phyloP scores from a whole-genome alignment of 2,329 filamentous ascomycete genomes.

The Lizonia empirigonia region DNA sequence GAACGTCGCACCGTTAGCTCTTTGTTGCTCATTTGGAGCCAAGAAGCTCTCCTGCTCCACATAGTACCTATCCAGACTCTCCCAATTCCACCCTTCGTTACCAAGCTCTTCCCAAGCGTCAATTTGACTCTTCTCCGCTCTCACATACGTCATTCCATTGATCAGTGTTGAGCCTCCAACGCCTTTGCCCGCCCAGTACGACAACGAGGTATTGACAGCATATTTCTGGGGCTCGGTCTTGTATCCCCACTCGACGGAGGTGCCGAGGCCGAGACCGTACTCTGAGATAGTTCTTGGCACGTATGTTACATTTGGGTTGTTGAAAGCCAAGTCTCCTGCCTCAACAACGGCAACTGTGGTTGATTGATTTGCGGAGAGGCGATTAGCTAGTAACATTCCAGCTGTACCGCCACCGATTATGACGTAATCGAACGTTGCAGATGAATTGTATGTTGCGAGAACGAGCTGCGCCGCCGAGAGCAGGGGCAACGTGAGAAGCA shows the following conservation, averaged over 20 bases:
- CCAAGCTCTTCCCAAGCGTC: conserved; percentile 43
- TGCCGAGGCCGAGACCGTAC: conserved; percentile 33
- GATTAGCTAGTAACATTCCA: conserved; percentile 41
- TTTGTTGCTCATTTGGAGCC: conserved; percentile 23
- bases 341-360: conserved; percentile 40
- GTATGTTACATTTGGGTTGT: conserved; percentile 40
- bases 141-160: conserved; percentile 50
- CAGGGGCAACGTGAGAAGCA: neutral
- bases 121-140: conserved; percentile 42
- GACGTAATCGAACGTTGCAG: conserved; percentile 38
- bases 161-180: conserved; percentile 52
- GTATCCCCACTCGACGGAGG: conserved; percentile 51
- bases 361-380: conserved; percentile 30
- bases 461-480: conserved; percentile 5
- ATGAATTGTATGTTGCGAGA: conserved; percentile 17
- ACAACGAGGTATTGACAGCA: conserved; percentile 33
- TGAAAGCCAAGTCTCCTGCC: conserved; percentile 39
- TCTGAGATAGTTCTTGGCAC: conserved; percentile 24
- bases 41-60: conserved; percentile 34
- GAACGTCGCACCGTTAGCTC: conserved; percentile 33
- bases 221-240: conserved; percentile 48
- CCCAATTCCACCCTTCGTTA: conserved; percentile 45
- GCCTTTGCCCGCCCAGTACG: conserved; percentile 50
- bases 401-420: conserved; percentile 43
- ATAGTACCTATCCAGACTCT: conserved; percentile 37